Base-by-base conservation (phyloP, 1,284 basidiomycete species). In the Marasmius oreades region DNA sequence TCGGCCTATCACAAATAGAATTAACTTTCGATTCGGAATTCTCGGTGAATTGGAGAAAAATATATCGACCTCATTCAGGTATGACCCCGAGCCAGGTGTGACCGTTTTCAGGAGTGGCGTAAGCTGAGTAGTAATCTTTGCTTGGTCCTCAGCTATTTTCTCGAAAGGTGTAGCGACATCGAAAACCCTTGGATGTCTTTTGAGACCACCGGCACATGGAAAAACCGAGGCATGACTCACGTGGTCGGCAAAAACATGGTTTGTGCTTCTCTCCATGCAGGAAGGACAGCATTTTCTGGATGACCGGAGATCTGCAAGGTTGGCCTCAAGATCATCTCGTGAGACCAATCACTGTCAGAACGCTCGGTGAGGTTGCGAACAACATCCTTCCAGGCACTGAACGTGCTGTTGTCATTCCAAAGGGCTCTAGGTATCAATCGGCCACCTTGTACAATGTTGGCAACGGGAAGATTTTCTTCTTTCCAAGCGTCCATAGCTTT, bases 271-370 rank as follows among this genome's bases (percentile, higher is more conserved):
- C 63, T 58, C 63, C 63, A 62, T 16, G 57, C 58, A 23, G 61
- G 63, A 43, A 58, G 58, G 5, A 62, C 61, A 3, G 63, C 63
- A 28, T 64, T 64, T 20, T 60, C 37, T 10, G 63, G 58, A 37
- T 59, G 51, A 4, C 58, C 55, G 6, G 55, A 55, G 18, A 48
- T 57, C 51, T 58, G 22, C n/a, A 43, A 37, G 2, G 59, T 56
- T 31, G 61, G 58, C 3, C 50, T 58, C 0, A 60, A 8, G 1
- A 58, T 53, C 8, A 63, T 55, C 37, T 63, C 61, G 55, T 39
- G 23, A 53, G 34, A 8, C 51, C 54, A 18, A 53, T 57, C 4
- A 48, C 44, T 24, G n/a, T n/a, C n/a, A n/a, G n/a, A n/a, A n/a
- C n/a, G n/a, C n/a, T 62, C 57, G 33, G 58, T 52, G 18, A 63